A percentile compares a stretch with the other conserved stretches of the same genome.
phyloP scores from a whole-genome alignment of 2,329 filamentous ascomycete species.

The Pseudogymnoascus sp. region DNA sequence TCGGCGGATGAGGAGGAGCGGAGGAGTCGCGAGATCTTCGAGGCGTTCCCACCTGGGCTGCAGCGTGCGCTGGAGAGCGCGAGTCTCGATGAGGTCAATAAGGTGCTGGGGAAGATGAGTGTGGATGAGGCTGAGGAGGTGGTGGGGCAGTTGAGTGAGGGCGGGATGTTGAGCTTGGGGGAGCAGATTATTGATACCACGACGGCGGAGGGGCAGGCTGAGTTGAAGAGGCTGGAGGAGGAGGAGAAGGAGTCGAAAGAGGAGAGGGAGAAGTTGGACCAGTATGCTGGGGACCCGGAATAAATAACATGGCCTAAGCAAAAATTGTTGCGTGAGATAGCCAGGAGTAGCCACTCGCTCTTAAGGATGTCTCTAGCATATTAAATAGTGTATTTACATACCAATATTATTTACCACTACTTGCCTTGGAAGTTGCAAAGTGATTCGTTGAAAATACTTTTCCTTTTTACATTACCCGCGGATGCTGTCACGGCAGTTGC shows the following conservation, averaged over 20 bases:
- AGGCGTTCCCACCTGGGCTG: constrained; percentile 73
- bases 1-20: constrained; percentile 58
- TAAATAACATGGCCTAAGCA: constrained; percentile 13
- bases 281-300: constrained; percentile 29
- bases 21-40: constrained; percentile 65
- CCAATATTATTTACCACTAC: not conserved
- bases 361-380: not conserved
- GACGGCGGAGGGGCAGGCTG: constrained; percentile 72
- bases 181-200: constrained; percentile 93
- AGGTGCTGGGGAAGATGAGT: constrained; percentile 79
- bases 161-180: constrained; percentile 83
- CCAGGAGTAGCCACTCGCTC: not conserved
- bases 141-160: constrained; percentile 71
- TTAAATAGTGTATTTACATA: not conserved
- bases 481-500: not conserved
- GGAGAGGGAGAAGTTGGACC: constrained; percentile 22
- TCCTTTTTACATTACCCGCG: not conserved
- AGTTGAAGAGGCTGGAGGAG: constrained; percentile 65
- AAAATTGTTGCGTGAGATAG: not conserved
- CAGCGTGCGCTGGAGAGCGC: constrained; percentile 77
- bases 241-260: constrained; percentile 32
- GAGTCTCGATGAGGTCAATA: constrained; percentile 81
- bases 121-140: constrained; percentile 81
- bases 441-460: not conserved
- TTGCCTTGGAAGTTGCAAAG: not conserved